Evolutionary conservation across 306 rosid genomes (phyloP).

Genomic region (Macrotyloma uniflorum): DNA sequence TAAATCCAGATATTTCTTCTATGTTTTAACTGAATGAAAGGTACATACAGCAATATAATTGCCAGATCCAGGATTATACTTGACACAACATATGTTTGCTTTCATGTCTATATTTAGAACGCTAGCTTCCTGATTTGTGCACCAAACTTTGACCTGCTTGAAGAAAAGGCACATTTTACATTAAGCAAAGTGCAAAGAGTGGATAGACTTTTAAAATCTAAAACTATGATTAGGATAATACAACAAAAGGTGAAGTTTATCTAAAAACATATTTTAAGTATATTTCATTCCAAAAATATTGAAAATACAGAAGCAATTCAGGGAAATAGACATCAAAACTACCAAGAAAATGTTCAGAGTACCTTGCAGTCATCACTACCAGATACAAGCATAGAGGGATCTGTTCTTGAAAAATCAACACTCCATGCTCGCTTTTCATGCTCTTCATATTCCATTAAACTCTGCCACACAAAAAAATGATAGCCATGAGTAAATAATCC

Average conservation of each 20-base stretch:
- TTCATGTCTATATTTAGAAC: conserved; percentile 95
- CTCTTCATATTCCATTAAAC: conserved; percentile 98
- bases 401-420: conserved; percentile 94
- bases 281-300: background rate
- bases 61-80: conserved; percentile 96
- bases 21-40: conserved; percentile 35
- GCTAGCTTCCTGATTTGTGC: conserved; percentile 91
- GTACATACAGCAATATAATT: conserved; percentile 80
- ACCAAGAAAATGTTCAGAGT: conserved; percentile 20
- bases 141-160: conserved; percentile 94
- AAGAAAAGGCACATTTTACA: conserved; percentile 30
- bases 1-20: conserved; percentile 22
- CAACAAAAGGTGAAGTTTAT: background rate
- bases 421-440: conserved; percentile 99
- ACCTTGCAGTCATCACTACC: conserved; percentile 99
- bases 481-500: conserved; percentile 23
- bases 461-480: conserved; percentile 49
- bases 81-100: conserved; percentile 98
- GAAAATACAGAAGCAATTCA: conserved; percentile 13
- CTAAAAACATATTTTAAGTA: background rate
- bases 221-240: conserved; percentile 2
- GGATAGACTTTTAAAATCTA: background rate
- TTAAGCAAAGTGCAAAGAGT: conserved; percentile 1
- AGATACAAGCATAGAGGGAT: conserved; percentile 95
- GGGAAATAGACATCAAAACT: conserved; percentile 28